These are phyloP conservation scores for Fusarium albidum DNA, from an alignment of 2,329 filamentous ascomycete species.

Conservation along the genomic window DNA sequence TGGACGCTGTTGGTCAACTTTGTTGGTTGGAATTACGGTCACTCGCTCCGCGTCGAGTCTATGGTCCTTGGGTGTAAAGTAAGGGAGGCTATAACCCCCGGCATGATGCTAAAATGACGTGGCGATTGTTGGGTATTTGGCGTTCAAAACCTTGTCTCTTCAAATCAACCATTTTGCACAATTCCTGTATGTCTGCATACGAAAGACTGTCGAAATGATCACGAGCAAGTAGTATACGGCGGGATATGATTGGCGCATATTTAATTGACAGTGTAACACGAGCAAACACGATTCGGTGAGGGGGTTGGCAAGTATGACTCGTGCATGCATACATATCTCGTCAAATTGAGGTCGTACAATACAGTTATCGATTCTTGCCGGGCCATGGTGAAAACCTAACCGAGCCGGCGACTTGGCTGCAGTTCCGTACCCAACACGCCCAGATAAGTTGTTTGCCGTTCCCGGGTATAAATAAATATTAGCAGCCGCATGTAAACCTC, in stretches of 20 bases:
- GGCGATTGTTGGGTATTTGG: slow-evolving; percentile 9
- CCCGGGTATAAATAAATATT: not conserved
- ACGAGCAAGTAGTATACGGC: no score
- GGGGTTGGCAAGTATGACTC: not conserved
- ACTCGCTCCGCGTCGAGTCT: no score
- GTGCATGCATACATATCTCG: slow-evolving; percentile 2
- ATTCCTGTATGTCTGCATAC: not conserved
- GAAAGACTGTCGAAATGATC: no score
- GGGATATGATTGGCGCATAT: slow-evolving; percentile 2
- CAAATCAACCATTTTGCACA: not conserved
- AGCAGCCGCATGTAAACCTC: not conserved
- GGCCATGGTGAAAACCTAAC: not conserved
- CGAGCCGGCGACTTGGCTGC: not conserved
- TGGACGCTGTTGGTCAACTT: no score
- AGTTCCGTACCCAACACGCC: not conserved
- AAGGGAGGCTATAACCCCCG: not conserved
- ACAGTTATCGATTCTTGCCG: not conserved
- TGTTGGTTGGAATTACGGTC: no score
- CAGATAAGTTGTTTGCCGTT: not conserved
- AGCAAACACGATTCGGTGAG: not conserved
- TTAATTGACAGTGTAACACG: no score
- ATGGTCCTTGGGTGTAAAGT: not conserved
- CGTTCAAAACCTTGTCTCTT: slow-evolving; percentile 17
- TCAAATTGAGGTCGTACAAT: slow-evolving; percentile 7
- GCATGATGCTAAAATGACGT: not conserved